Evolutionary conservation across 2,329 filamentous ascomycete species (phyloP).

Genomic region (Diaporthe velutina): DNA sequence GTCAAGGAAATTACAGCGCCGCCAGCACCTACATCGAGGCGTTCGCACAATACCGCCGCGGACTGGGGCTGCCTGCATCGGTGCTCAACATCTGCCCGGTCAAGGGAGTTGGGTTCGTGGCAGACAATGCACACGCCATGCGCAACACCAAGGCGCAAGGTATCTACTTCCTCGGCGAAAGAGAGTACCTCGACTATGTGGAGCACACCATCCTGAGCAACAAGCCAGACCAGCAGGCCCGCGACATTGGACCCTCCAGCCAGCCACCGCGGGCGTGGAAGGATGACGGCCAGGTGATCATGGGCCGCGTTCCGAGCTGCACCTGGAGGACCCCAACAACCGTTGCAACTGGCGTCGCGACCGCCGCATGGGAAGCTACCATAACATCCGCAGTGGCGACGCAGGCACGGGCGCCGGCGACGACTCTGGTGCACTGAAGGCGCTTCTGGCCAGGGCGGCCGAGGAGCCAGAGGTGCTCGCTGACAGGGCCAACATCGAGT

Average conservation of each 20-base stretch:
- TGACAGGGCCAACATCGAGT: not conserved
- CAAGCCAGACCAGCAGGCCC: not conserved
- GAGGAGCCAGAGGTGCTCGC: not conserved
- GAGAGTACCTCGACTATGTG: not conserved
- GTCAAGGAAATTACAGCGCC: not conserved
- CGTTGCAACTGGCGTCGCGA: not conserved
- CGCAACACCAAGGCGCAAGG: not conserved
- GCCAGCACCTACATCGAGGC: not conserved
- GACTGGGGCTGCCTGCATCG: not conserved
- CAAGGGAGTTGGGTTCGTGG: not conserved
- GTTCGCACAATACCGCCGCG: not conserved
- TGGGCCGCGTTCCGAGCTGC: not conserved
- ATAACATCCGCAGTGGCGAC: not conserved
- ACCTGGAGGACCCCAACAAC: not conserved
- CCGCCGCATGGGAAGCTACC: not conserved
- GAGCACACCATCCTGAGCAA: not conserved
- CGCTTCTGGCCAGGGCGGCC: not conserved
- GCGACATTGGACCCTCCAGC: not conserved
- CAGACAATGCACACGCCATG: conserved; percentile 2
- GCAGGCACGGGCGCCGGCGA: not conserved
- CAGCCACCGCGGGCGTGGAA: not conserved
- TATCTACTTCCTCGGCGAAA: conserved; percentile 10
- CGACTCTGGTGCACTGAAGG: not conserved
- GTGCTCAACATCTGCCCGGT: not conserved
- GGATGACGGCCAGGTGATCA: not conserved